phyloP scores from a whole-genome alignment of 345 rosid species.

The Stellera chamaejasme region DNA sequence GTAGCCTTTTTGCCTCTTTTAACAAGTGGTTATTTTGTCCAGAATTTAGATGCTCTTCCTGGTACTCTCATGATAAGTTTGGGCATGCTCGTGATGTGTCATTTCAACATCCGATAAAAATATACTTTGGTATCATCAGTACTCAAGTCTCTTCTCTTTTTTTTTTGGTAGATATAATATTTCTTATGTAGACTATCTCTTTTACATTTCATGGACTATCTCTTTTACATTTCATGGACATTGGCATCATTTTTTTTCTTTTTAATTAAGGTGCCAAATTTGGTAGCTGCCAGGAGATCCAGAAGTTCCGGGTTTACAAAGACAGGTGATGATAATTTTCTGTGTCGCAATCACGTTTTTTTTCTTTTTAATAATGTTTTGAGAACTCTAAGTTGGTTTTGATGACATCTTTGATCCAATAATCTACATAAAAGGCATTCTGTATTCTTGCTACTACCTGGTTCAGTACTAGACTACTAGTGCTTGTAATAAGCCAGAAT shows the following conservation, averaged over 20 bases:
- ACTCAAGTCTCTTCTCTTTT: constrained; percentile 8
- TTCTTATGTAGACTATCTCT: neutral
- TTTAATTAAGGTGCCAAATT: constrained; percentile 66
- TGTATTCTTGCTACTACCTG: too few species aligned
- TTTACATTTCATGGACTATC: neutral
- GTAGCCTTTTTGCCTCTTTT: constrained; percentile 8
- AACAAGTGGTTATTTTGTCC: constrained; percentile 16
- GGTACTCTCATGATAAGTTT: constrained; percentile 64
- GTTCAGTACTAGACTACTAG: too few species aligned
- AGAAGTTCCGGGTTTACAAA: constrained; percentile 73
- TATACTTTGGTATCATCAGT: constrained; percentile 70
- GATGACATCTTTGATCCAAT: too few species aligned
- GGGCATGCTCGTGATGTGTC: constrained; percentile 72
- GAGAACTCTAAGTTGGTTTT: too few species aligned
- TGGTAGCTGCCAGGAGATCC: constrained; percentile 84
- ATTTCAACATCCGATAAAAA: constrained; percentile 94
- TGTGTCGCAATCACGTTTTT: neutral
- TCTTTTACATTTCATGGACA: constrained; percentile 5
- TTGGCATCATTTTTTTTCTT: constrained; percentile 7
- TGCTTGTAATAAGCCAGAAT: too few species aligned
- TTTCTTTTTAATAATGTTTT: neutral
- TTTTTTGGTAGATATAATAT: constrained; percentile 1
- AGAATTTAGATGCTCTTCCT: constrained; percentile 80
- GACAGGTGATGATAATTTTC: constrained; percentile 43
- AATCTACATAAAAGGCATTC: too few species aligned